phyloP scores from a whole-genome alignment of 768 basidiomycete genomes.

The Podaxis carcinomalis region DNA sequence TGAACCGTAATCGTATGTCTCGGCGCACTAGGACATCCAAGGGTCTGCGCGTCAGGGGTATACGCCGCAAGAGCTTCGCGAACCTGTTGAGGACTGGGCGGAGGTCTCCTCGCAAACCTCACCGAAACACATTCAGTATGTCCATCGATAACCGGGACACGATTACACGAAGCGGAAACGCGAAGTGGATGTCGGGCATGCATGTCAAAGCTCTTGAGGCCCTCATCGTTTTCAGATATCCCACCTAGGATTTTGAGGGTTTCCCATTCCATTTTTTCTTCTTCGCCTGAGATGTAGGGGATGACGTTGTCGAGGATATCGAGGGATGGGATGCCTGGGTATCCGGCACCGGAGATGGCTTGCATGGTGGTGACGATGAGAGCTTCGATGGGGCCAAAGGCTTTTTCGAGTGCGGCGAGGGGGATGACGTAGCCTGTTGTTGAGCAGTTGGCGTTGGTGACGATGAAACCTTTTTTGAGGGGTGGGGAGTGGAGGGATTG shows the following conservation, averaged over 20 bases:
- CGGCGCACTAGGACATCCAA: conserved; percentile 83
- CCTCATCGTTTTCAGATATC: conserved; percentile 51
- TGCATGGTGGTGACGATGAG: conserved; percentile 95
- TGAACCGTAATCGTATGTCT: conserved; percentile 84
- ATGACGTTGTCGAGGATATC: conserved; percentile 97
- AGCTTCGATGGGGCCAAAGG: conserved; percentile 92
- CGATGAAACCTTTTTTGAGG: conserved; percentile 84
- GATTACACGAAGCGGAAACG: conserved; percentile 89
- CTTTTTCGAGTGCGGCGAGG: conserved; percentile 82
- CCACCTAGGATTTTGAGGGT: conserved; percentile 95
- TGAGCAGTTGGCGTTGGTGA: conserved; percentile 98
- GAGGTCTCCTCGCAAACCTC: conserved; percentile 72
- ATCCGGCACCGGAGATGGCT: conserved; percentile 97
- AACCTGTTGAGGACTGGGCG: conserved; percentile 85
- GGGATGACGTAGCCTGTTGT: conserved; percentile 92
- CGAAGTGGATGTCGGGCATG: conserved; percentile 77
- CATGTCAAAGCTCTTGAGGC: conserved; percentile 73
- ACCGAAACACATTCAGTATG: conserved; percentile 91
- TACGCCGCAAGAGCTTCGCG: conserved; percentile 74
- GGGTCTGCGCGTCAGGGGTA: conserved; percentile 69
- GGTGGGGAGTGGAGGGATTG: conserved; percentile 61
- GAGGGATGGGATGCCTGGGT: conserved; percentile 85
- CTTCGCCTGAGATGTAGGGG: conserved; percentile 90
- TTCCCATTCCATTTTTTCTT: conserved; percentile 99
- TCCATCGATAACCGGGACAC: conserved; percentile 94